Evolutionary conservation across 2,329 filamentous ascomycete genomes (phyloP).

Genomic region (Diaporthe aspalathi): DNA sequence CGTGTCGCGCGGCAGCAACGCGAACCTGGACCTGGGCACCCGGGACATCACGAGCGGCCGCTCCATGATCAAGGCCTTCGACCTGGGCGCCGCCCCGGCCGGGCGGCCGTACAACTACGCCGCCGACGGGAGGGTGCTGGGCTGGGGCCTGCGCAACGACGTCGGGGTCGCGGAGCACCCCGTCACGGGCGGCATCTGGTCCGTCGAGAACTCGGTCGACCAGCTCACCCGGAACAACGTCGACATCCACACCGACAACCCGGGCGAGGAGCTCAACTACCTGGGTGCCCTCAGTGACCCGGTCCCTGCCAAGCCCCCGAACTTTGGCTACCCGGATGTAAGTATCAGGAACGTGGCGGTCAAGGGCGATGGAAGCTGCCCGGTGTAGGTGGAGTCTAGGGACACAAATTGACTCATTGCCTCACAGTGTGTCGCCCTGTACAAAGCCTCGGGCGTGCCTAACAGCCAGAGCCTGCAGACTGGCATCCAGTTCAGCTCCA

Average conservation of each 20-base stretch:
- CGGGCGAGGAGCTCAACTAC: slow-evolving; percentile 80
- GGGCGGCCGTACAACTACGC: slow-evolving; percentile 57
- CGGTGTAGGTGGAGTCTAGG: too few species aligned
- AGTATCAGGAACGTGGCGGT: neutral
- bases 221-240: slow-evolving; percentile 66
- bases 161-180: slow-evolving; percentile 77
- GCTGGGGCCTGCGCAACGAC: slow-evolving; percentile 80
- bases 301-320: slow-evolving; percentile 45
- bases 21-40: slow-evolving; percentile 65
- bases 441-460: neutral
- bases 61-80: slow-evolving; percentile 68
- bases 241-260: slow-evolving; percentile 77
- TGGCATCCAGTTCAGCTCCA: slow-evolving; percentile 62
- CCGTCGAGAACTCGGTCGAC: slow-evolving; percentile 79
- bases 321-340: slow-evolving; percentile 52
- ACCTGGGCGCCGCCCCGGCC: slow-evolving; percentile 47
- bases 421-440: neutral
- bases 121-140: slow-evolving; percentile 60
- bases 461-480: slow-evolving; percentile 60
- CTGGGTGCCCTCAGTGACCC: slow-evolving; percentile 64
- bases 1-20: slow-evolving; percentile 70
- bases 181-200: slow-evolving; percentile 62
- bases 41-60: slow-evolving; percentile 62
- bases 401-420: neutral
- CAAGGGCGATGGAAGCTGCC: too few species aligned